phyloP scores from a whole-genome alignment of 1,139 yeast genomes.

The Sugiyamaella novakii region DNA sequence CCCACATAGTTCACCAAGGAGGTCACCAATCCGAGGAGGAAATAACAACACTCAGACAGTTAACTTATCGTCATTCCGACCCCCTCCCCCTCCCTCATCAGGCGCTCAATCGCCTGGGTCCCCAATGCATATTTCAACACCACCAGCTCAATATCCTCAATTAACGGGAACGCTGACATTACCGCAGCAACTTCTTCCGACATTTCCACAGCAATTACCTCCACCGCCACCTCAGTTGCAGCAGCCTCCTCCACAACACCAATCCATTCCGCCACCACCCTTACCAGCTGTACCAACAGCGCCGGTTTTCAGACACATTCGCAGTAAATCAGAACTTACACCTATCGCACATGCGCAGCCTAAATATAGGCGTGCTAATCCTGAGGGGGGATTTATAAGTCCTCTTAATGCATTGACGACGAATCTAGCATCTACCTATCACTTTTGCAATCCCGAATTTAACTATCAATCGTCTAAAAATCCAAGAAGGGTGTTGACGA shows the following conservation, averaged over 20 bases:
- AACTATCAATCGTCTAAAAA: conserved; percentile 82
- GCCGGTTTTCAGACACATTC: conserved; percentile 50
- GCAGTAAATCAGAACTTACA: conserved; percentile 55
- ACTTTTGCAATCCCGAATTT: conserved; percentile 85
- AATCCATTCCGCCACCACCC: conserved; percentile 9
- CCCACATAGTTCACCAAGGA: conserved; percentile 15
- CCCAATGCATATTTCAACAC: conserved; percentile 19
- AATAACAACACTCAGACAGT: neutral
- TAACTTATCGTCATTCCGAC: conserved; percentile 1
- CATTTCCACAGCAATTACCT: conserved; percentile 2
- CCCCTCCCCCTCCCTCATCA: neutral
- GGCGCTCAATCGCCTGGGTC: conserved; percentile 9
- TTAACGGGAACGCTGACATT: neutral
- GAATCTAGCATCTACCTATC: conserved; percentile 75
- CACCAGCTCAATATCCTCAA: conserved; percentile 12
- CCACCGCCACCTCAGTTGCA: neutral
- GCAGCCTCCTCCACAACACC: conserved; percentile 6
- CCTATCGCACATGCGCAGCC: conserved; percentile 70
- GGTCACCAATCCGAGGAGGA: conserved; percentile 11
- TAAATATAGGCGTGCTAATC: conserved; percentile 76
- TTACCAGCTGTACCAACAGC: conserved; percentile 39
- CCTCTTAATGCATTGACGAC: conserved; percentile 83
- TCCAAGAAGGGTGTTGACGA: conserved; percentile 89
- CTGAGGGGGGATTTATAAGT: conserved; percentile 77
- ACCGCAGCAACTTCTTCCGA: conserved; percentile 8